These are phyloP conservation scores for Pythium guiyangense DNA, from an alignment of 352 stramenopile species.

Conservation along the genomic window DNA sequence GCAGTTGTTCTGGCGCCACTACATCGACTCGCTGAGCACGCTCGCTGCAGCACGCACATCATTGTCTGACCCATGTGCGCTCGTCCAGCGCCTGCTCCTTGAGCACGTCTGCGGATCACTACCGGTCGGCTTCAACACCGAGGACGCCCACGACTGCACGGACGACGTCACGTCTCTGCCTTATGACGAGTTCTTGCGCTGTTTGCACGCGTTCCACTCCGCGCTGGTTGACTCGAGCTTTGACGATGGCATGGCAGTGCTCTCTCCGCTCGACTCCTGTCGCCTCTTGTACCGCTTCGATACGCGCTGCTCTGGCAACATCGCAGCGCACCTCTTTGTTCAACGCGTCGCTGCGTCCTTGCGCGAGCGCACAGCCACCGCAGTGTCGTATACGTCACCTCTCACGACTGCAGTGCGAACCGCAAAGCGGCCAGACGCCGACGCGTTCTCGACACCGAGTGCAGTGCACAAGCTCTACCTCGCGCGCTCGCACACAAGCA, in stretches of 20 bases:
- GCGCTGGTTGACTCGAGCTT: background rate
- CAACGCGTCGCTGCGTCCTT: conserved; percentile 12
- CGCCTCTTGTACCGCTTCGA: conserved; percentile 45
- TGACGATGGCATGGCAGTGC: background rate
- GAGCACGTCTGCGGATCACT: conserved; percentile 1
- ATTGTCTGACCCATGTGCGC: background rate
- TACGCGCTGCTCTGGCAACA: conserved; percentile 16
- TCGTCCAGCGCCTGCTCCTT: background rate
- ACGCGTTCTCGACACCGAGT: conserved; percentile 30
- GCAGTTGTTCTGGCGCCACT: conserved; percentile 15
- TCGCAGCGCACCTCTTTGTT: conserved; percentile 17
- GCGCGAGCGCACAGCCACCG: background rate
- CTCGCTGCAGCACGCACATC: background rate
- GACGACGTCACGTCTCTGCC: background rate
- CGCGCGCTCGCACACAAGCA: conserved; percentile 13
- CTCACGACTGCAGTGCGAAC: conserved; percentile 16
- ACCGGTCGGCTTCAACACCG: background rate
- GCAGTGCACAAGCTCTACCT: conserved; percentile 38
- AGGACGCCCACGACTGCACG: background rate
- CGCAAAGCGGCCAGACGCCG: conserved; percentile 25
- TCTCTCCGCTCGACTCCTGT: conserved; percentile 20
- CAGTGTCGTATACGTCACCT: background rate
- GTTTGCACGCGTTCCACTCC: conserved; percentile 20
- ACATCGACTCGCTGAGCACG: conserved; percentile 3
- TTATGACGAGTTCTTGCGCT: conserved; percentile 22